Evolutionary conservation across 306 rosid species (phyloP).

Genomic region (Malus sylvestris): DNA sequence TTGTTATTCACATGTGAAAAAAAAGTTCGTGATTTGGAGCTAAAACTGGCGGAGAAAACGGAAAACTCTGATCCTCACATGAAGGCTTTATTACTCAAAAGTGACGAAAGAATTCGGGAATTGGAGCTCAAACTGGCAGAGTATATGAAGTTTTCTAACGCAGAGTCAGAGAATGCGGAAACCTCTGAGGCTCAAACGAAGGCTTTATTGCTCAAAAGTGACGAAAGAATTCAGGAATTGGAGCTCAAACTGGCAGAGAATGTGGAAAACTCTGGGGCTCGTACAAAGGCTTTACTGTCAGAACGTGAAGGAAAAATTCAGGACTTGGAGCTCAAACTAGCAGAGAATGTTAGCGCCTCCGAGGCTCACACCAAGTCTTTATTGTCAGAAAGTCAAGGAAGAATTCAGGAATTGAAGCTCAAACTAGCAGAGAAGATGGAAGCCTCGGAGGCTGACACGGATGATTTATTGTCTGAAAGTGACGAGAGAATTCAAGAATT

Average conservation of each 20-base stretch:
- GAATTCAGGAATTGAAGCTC: constrained; percentile 38
- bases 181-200: background rate
- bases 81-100: constrained; percentile 11
- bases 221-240: background rate
- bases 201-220: background rate
- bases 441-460: constrained; percentile 31
- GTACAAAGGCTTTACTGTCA: constrained; percentile 11
- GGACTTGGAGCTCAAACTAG: background rate
- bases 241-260: background rate
- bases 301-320: constrained; percentile 9
- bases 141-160: background rate
- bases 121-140: constrained; percentile 20
- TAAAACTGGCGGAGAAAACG: background rate
- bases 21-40: constrained; percentile 40
- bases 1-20: constrained; percentile 20
- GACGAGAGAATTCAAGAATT: constrained; percentile 31
- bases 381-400: constrained; percentile 22
- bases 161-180: background rate
- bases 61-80: background rate
- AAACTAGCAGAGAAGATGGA: constrained; percentile 10
- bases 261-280: constrained; percentile 30
- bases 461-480: constrained; percentile 19
- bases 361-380: constrained; percentile 27
- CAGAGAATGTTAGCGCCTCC: constrained; percentile 11
- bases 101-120: constrained; percentile 27